Conservation (phyloP, 2,329 filamentous ascomycete species). For the Orbilia quercus region DNA sequence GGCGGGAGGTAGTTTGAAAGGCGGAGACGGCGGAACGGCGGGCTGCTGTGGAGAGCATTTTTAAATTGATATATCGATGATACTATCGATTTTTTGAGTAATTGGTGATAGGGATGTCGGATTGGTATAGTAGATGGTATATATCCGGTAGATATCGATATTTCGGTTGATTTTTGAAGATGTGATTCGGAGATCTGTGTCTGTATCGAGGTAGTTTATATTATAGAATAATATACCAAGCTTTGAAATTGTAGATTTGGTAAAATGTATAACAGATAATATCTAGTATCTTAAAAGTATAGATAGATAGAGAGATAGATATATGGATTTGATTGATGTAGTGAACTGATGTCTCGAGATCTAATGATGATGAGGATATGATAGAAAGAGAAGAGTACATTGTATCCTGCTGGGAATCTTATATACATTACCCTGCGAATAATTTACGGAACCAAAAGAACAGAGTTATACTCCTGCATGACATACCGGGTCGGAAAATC, state of each 20-base stretch:
- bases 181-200: no score
- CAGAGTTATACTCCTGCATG: conserved; percentile 28
- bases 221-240: conserved; percentile 4
- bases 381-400: conserved; percentile 10
- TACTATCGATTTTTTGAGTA: no score
- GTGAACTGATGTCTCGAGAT: conserved; percentile 33
- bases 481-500: conserved; percentile 33
- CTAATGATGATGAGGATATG: conserved; percentile 51
- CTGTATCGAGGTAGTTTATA: conserved; percentile 31
- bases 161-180: no score
- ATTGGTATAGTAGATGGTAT: no score
- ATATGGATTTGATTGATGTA: conserved; percentile 33
- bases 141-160: no score
- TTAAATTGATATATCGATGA: conserved; percentile 11
- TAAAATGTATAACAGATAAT: conserved; percentile 18
- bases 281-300: conserved; percentile 23
- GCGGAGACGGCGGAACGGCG: conserved; percentile 38
- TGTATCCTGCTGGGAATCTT: conserved; percentile 20
- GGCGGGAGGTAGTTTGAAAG: conserved; percentile 43
- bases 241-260: conserved; percentile 22
- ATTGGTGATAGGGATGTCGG: background rate
- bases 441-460: conserved; percentile 36
- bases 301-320: conserved; percentile 25
- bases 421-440: conserved; percentile 48
- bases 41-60: conserved; percentile 46